Evolutionary conservation across 73 alveolate species (phyloP).

Genomic region (Effrenium voratum): DNA sequence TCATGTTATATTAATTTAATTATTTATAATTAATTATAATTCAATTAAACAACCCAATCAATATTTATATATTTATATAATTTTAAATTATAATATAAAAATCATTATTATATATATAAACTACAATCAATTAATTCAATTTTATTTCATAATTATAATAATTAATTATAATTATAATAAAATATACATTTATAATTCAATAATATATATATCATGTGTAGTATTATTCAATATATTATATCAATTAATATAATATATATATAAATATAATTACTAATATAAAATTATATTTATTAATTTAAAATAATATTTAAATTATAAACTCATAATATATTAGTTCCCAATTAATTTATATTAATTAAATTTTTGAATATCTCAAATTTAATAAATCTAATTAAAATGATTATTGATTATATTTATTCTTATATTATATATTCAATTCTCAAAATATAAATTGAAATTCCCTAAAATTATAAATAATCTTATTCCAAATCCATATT

Average conservation of each 20-base stretch:
- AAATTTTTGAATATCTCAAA: not conserved
- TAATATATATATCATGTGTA: not conserved
- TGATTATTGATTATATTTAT: no score
- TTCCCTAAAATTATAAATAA: not conserved
- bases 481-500: not conserved
- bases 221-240: not conserved
- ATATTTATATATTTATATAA: not conserved
- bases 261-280: no score
- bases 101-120: not conserved
- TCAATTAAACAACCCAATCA: not conserved
- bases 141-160: not conserved
- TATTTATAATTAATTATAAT: not conserved
- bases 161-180: not conserved
- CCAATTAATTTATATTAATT: no score
- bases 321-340: not conserved
- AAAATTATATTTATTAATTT: no score
- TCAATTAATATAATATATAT: not conserved
- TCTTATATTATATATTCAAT: no score
- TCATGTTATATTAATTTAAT: not conserved
- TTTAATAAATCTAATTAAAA: no score
- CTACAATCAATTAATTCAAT: not conserved
- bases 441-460: not conserved
- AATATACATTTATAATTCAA: not conserved
- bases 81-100: not conserved
- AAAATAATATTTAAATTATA: no score